Conservation (phyloP, 2,329 filamentous ascomycete species). For the Fusarium algeriense region DNA sequence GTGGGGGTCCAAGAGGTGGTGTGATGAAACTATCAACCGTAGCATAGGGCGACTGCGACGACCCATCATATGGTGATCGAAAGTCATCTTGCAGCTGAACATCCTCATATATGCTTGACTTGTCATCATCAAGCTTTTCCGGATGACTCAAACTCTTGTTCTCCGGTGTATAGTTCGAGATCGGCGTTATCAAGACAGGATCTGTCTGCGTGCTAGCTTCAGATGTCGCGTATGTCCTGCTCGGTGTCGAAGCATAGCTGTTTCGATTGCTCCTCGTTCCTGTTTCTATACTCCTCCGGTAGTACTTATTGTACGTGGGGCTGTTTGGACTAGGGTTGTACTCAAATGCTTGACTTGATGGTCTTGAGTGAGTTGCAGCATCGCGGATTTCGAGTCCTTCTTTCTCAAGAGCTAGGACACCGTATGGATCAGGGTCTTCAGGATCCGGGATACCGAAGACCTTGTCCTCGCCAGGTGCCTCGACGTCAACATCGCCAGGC, state of each 20-base stretch:
- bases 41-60: neutral
- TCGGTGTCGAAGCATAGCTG: conserved; percentile 38
- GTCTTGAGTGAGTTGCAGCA: conserved; percentile 51
- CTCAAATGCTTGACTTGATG: conserved; percentile 53
- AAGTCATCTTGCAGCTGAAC: conserved; percentile 7
- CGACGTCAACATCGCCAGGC: conserved; percentile 53
- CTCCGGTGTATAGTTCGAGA: conserved; percentile 2
- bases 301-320: conserved; percentile 54
- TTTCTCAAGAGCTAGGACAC: conserved; percentile 53
- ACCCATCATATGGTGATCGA: conserved; percentile 2
- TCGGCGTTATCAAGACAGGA: conserved; percentile 25
- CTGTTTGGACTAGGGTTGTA: conserved; percentile 54
- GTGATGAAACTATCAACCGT: conserved; percentile 11
- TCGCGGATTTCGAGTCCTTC: conserved; percentile 54
- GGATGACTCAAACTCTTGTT: neutral
- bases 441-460: conserved; percentile 55
- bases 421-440: conserved; percentile 55
- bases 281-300: conserved; percentile 46
- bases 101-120: conserved; percentile 35
- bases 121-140: neutral
- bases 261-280: conserved; percentile 38
- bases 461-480: conserved; percentile 42
- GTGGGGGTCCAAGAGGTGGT: conserved; percentile 14
- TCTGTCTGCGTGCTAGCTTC: conserved; percentile 49
- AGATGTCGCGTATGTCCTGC: conserved; percentile 38